Evolutionary conservation across 2,329 filamentous ascomycete genomes (phyloP).

Genomic region (Epichloe uncinata): DNA sequence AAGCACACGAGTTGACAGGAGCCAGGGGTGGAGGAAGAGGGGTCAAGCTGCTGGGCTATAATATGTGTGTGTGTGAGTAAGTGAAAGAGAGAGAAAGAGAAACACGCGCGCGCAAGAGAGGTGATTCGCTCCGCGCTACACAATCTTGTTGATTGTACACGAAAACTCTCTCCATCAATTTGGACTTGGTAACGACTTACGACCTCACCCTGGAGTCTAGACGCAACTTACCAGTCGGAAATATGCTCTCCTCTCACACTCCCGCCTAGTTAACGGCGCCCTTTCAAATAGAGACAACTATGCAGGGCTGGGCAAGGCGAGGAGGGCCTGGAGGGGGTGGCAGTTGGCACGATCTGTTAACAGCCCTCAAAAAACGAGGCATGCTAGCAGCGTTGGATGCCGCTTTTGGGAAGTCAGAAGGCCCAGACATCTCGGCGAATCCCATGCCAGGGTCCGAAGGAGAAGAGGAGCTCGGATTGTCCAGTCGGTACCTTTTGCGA

Average conservation of each 20-base stretch:
- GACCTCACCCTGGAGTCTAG: background rate
- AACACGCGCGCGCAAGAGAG: background rate
- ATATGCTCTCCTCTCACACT: background rate
- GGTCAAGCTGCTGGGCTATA: background rate
- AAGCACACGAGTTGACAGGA: background rate
- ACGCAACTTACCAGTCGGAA: background rate
- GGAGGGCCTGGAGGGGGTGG: background rate
- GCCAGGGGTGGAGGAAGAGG: background rate
- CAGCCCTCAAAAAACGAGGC: background rate
- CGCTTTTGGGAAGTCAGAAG: background rate
- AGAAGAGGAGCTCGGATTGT: background rate
- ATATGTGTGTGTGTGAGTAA: background rate
- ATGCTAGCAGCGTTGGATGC: background rate
- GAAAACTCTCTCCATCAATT: background rate
- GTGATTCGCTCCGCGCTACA: background rate
- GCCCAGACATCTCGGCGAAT: background rate
- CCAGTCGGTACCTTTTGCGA: conserved; percentile 1
- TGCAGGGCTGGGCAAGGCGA: too few species aligned
- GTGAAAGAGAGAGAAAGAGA: background rate
- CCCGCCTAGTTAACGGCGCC: background rate
- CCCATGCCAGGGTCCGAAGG: background rate
- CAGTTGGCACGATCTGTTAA: background rate
- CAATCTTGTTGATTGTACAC: background rate
- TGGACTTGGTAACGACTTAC: background rate
- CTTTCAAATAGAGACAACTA: background rate